These are phyloP conservation scores for Penicillium sp. DNA, from an alignment of 2,329 filamentous ascomycete genomes.

Conservation along the genomic window DNA sequence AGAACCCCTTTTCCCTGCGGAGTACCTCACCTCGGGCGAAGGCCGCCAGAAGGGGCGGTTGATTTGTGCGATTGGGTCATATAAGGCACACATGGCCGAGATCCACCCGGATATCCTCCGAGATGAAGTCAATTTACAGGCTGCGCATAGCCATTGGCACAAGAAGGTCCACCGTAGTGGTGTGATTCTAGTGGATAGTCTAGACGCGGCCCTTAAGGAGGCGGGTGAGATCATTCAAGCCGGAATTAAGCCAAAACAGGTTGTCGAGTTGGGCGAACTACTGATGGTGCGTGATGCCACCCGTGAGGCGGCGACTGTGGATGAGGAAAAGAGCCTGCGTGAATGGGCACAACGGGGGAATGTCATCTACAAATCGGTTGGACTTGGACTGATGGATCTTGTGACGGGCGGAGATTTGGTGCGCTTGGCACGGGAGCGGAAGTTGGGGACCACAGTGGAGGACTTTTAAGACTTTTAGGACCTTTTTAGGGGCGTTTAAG, in stretches of 20 bases:
- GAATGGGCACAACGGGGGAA: conserved; percentile 63
- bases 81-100: conserved; percentile 74
- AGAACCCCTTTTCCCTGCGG: conserved; percentile 69
- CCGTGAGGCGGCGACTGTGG: conserved; percentile 27
- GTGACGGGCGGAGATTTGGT: conserved; percentile 60
- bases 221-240: conserved; percentile 84
- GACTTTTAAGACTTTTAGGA: conserved; percentile 34
- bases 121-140: conserved; percentile 54
- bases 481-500: too few species aligned
- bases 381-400: conserved; percentile 66
- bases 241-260: conserved; percentile 66
- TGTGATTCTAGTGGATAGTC: conserved; percentile 62
- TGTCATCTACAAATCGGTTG: conserved; percentile 68
- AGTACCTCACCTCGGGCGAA: conserved; percentile 63
- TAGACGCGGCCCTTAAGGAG: conserved; percentile 76
- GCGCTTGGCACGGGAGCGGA: conserved; percentile 52
- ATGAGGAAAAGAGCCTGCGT: conserved; percentile 44
- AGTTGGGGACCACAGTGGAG: conserved; percentile 51
- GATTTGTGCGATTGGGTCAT: conserved; percentile 47
- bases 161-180: conserved; percentile 56
- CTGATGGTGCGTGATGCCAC: conserved; percentile 60
- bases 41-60: conserved; percentile 44
- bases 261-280: conserved; percentile 85
- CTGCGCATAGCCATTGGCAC: conserved; percentile 47
- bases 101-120: conserved; percentile 72